Evolutionary conservation across 31 red algal genomes (phyloP).

Genomic region (Porphyra umbilicalis): DNA sequence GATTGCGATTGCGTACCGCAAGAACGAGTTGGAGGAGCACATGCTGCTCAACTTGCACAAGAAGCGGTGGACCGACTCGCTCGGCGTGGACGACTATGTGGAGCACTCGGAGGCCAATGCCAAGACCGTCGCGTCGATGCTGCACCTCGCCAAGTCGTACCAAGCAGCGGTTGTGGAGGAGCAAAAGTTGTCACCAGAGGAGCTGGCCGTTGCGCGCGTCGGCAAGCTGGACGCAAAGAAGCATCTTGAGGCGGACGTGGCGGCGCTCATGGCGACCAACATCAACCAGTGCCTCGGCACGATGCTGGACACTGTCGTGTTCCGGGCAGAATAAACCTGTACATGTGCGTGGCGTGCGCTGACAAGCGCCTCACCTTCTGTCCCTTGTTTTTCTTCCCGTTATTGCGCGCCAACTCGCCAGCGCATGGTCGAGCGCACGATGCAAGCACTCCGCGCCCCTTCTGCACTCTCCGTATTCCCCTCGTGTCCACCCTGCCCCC

Average conservation of each 20-base stretch:
- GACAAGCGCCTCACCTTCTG: too few relatives aligned
- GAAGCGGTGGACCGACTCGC: slow-evolving; percentile 89
- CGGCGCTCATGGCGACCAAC: slow-evolving; percentile 73
- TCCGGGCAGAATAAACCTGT: slow-evolving; percentile 49
- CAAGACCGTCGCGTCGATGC: slow-evolving; percentile 70
- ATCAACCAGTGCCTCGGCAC: slow-evolving; percentile 90
- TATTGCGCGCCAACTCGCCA: too few relatives aligned
- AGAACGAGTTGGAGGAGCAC: slow-evolving; percentile 93
- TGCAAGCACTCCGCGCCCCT: too few relatives aligned
- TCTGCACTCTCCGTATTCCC: too few relatives aligned
- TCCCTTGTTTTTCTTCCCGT: too few relatives aligned
- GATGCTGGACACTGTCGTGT: slow-evolving; percentile 83
- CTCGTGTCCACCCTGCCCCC: too few relatives aligned
- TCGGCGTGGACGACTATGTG: slow-evolving; percentile 64
- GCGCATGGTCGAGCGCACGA: too few relatives aligned
- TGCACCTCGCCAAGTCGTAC: slow-evolving; percentile 83
- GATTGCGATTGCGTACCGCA: slow-evolving; percentile 91
- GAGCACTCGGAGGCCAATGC: slow-evolving; percentile 61
- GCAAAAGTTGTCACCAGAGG: slow-evolving; percentile 71
- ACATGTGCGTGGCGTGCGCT: too few relatives aligned
- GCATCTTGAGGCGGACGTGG: slow-evolving; percentile 78
- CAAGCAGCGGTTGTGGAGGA: slow-evolving; percentile 88
- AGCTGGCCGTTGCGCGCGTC: slow-evolving; percentile 87
- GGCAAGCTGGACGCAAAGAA: slow-evolving; percentile 97
- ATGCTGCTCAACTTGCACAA: slow-evolving; percentile 99